These are phyloP conservation scores for Pseudocercospora eumusae DNA, from an alignment of 2,329 filamentous ascomycete genomes.

Conservation along the genomic window DNA sequence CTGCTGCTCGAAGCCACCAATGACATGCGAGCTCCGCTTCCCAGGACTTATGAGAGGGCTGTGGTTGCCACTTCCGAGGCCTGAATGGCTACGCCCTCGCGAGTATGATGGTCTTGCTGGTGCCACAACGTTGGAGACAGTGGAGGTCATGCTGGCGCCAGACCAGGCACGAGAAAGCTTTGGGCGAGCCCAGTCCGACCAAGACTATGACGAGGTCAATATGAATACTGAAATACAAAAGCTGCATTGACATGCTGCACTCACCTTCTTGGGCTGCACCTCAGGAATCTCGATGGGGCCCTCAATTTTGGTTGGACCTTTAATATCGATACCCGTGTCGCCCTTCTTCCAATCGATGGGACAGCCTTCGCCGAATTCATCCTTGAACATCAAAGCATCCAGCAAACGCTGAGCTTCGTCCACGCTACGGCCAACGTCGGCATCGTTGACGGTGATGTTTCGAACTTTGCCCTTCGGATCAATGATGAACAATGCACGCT, in stretches of 20 bases:
- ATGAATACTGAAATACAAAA: neutral
- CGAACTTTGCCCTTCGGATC: conserved; percentile 63
- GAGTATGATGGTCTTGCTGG: conserved; percentile 11
- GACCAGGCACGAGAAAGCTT: conserved; percentile 38
- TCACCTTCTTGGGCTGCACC: conserved; percentile 17
- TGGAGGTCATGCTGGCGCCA: conserved; percentile 28
- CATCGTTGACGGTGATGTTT: conserved; percentile 66
- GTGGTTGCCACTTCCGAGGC: conserved; percentile 14
- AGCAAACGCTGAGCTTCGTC: conserved; percentile 63
- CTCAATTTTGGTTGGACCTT: conserved; percentile 30
- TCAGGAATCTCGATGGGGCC: conserved; percentile 33
- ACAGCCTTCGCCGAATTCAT: conserved; percentile 46
- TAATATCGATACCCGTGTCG: conserved; percentile 35
- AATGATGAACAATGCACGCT: conserved; percentile 66
- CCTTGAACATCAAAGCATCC: conserved; percentile 53
- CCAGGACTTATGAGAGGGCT: conserved; percentile 33
- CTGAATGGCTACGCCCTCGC: conserved; percentile 19
- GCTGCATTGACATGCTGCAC: neutral
- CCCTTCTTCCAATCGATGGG: conserved; percentile 41
- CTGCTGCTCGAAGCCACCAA: conserved; percentile 23
- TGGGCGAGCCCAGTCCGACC: conserved; percentile 39
- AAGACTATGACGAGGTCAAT: conserved; percentile 24
- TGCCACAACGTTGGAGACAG: conserved; percentile 15
- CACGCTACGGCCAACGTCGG: conserved; percentile 64
- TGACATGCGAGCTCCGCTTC: conserved; percentile 17